A percentile compares a stretch with the other conserved stretches of the same genome.
Conservation (phyloP, 2,329 filamentous ascomycete genomes). For the Xylariaceae sp. region DNA sequence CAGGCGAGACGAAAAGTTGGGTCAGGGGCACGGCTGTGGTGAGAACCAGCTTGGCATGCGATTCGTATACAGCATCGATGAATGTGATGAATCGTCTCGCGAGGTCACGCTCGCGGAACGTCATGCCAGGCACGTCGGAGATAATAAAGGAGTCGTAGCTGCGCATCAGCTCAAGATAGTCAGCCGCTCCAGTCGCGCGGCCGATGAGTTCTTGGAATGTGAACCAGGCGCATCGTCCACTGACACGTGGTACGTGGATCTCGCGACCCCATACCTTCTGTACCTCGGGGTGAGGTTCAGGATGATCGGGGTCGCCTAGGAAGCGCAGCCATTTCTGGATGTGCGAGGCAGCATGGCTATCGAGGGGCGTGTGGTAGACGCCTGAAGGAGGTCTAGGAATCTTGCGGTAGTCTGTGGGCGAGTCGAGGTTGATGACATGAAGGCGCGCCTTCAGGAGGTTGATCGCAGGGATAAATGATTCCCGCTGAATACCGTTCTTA, state of each 20-base stretch:
- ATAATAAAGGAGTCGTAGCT: slow-evolving; percentile 91
- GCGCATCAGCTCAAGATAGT: slow-evolving; percentile 87
- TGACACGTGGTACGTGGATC: slow-evolving; percentile 80
- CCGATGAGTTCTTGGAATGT: slow-evolving; percentile 90
- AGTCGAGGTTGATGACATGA: slow-evolving; percentile 90
- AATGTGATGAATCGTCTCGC: slow-evolving; percentile 95
- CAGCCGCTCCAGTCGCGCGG: slow-evolving; percentile 81
- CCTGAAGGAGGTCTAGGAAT: slow-evolving; percentile 88
- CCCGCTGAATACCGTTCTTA: slow-evolving; percentile 94
- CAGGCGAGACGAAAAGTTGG: slow-evolving; percentile 75
- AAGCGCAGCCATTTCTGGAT: slow-evolving; percentile 95
- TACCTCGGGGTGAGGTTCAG: slow-evolving; percentile 66
- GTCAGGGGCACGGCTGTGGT: slow-evolving; percentile 81
- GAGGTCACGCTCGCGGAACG: slow-evolving; percentile 74
- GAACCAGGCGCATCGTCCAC: slow-evolving; percentile 83
- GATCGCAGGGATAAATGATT: slow-evolving; percentile 94
- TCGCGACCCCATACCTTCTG: slow-evolving; percentile 91
- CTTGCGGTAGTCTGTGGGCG: slow-evolving; percentile 93
- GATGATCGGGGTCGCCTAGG: slow-evolving; percentile 76
- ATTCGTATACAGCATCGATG: slow-evolving; percentile 92
- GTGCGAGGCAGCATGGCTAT: slow-evolving; percentile 69
- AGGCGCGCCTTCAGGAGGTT: slow-evolving; percentile 80
- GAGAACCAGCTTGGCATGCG: slow-evolving; percentile 86
- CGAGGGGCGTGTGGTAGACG: slow-evolving; percentile 88
- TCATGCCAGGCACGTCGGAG: slow-evolving; percentile 90